Conservation (phyloP, 2,329 filamentous ascomycete species). For the Sphaerulina populicola region DNA sequence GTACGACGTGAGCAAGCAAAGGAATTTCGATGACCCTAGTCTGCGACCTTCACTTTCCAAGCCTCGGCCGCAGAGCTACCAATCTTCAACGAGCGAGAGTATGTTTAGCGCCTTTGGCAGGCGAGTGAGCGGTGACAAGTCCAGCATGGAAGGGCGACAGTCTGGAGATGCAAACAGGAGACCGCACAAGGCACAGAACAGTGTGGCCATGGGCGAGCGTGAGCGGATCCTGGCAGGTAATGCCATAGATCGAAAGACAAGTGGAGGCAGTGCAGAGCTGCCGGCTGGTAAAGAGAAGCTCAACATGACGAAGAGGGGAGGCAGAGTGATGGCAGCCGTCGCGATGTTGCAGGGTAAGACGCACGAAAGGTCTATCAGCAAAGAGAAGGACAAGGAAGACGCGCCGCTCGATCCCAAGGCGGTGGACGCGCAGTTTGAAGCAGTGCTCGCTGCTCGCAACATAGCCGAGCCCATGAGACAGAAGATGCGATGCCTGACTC, state of each 20-base stretch:
- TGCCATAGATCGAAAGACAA: slow-evolving; percentile 32
- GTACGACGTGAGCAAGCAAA: slow-evolving; percentile 54
- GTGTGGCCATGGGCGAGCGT: slow-evolving; percentile 21
- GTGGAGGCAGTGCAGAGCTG: slow-evolving; percentile 31
- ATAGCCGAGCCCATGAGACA: slow-evolving; percentile 89
- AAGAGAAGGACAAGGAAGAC: slow-evolving; percentile 32
- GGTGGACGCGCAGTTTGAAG: slow-evolving; percentile 57
- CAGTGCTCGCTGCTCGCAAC: slow-evolving; percentile 68
- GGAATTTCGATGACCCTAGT: slow-evolving; percentile 45
- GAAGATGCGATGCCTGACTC: slow-evolving; percentile 83
- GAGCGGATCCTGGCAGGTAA: slow-evolving; percentile 19
- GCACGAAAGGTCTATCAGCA: slow-evolving; percentile 29
- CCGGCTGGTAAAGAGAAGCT: slow-evolving; percentile 25
- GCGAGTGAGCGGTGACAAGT: slow-evolving; percentile 23
- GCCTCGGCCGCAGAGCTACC: slow-evolving; percentile 26
- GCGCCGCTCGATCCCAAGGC: slow-evolving; percentile 46
- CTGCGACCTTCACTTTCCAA: slow-evolving; percentile 38
- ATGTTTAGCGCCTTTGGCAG: slow-evolving; percentile 25
- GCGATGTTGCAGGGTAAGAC: slow-evolving; percentile 52
- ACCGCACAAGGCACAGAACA: slow-evolving; percentile 12
- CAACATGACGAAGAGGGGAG: slow-evolving; percentile 40
- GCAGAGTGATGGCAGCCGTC: slow-evolving; percentile 57
- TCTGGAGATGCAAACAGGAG: slow-evolving; percentile 23
- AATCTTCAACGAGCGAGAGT: slow-evolving; percentile 16
- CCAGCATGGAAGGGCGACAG: slow-evolving; percentile 23